Base-by-base conservation (phyloP, 768 basidiomycete species). In the Hygrophorus russula region DNA sequence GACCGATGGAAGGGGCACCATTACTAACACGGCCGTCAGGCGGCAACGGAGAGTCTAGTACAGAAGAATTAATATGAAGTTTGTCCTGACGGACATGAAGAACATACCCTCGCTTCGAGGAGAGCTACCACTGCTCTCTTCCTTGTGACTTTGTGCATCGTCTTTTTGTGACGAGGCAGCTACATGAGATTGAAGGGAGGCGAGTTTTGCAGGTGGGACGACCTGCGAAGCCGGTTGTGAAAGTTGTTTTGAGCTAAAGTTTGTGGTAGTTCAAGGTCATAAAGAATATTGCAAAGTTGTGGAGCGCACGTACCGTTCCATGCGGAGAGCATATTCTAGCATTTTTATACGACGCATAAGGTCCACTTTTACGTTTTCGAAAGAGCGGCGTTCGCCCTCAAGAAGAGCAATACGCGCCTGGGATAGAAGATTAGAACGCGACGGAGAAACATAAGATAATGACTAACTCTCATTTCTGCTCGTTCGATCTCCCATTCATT, bases 401-500 rank as follows among this genome's bases (percentile, higher is more conserved):
- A 99, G 76, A 36, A 98, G 75, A 15, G 96, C 96, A 53, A 99
- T 98, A 41, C 96, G 81, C 42, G 94, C 94, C 91, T 94, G 56
- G 5, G 49, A 52, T 39, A 44, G 45, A 42, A 41, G 28, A 45
- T 44, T 53, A 59, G 51, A 59, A 45, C 28, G 50, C 59, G 48
- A 63, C 55, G 57, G 54, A 51, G 59, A 43, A 53, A 51, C 53
- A 47, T 42, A 24, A 47, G 43, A 41, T 35, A 41, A 49, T 44
- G 49, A 34, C 78, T 87, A 56, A 92, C 91, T 74, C 94, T 75
- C 93, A 98, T 97, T 65, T 98, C 96, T 27, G 96, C 96, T 53
- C 96, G 73, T 65, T 98, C 96, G 55, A 99, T 99, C 71, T 99
- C 96, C 94, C 94, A 99, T 66, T 99, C 96, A 60, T 99, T 99